Base-by-base conservation (phyloP, 371 early-diverging fungal genomes). In the Chytridiales sp. region DNA sequence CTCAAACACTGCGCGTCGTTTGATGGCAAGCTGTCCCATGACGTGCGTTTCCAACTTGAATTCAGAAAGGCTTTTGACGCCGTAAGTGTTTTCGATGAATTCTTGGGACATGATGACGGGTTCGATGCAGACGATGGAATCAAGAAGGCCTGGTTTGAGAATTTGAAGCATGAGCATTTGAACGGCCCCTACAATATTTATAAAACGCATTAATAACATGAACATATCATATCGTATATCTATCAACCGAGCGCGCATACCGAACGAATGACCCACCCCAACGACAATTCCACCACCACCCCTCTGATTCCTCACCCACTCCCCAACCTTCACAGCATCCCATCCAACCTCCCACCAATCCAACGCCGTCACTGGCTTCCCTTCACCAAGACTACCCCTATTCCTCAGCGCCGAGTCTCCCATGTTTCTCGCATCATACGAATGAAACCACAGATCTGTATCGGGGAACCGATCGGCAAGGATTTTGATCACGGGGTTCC, bases 221-320 rank as follows among this genome's bases (percentile, higher is more conserved):
- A n/a, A n/a, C n/a, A n/a, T n/a, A n/a, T n/a, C n/a, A n/a, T n/a
- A n/a, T n/a, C n/a, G n/a, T n/a, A n/a, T n/a, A n/a, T n/a, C n/a
- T n/a, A n/a, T n/a, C n/a, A n/a, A n/a, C n/a, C n/a, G n/a, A n/a
- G n/a, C n/a, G n/a, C n/a, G n/a, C n/a, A n/a, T n/a, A 1, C 66
- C 66, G 26, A 57, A 56, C 32, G 67, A 66, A 42, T 66, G 67
- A 26, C 67, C 67, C 21, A 66, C 47, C 19, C 61, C 67, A 29
- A 61, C 36, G n/a, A 53, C 17, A 19, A 38, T 38, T n/a, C n/a
- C n/a, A n/a, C n/a, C n/a, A n/a, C n/a, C n/a, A n/a, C n/a, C n/a
- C n/a, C n/a, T n/a, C n/a, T n/a, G n/a, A n/a, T n/a, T n/a, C n/a
- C n/a, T n/a, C 52, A 24, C 60, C 60, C 60, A 61, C 17, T 36